Base-by-base conservation (phyloP, 441 rosid genomes). In the Heliophila coronopifolia region DNA sequence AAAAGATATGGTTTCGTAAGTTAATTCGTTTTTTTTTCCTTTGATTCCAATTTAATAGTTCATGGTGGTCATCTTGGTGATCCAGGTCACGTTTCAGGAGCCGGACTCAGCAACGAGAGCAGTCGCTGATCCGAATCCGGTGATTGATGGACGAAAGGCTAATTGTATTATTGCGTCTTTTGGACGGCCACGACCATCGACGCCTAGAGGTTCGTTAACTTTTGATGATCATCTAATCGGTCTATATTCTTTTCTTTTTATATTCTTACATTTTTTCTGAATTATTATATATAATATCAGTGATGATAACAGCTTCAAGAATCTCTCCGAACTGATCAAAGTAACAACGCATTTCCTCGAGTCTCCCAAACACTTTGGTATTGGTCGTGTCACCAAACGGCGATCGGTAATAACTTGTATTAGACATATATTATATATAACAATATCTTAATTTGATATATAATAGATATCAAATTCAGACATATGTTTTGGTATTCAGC, bases 321-420 rank as follows among this genome's bases (percentile, higher is more conserved):
- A 86, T 90, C 45, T 90, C 96, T 4, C 96, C 98, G 38, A 90
- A 86, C 69, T 78, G 94, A 48, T 82, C 81, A 34, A 90, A 90
- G 69, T 86, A 80, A 42, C 68, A 66, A 7, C 83, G 83, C 96
- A 90, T 77, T 60, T 84, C 88, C 25, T 77, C 88, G 1, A 25
- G 96, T 86, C 78, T 90, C 98, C 98, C 98, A 90, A 91, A 91
- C 38, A 91, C 84, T 72, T 91, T 91, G 9, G 94, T 86, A 19
- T 73, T 50, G 11, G 94, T 91, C 14, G 96, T 84, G 77, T 86
- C 96, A 16, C 98, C 96, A 24, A 86, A 91, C 72, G 77, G 93
- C 26, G 96, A 84, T 58, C 94, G 93, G 75, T 86, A 73, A 62
- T 74, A 65, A 41, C 65, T 65, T 6, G 69, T 28, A 24, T 30